Conservation (phyloP, 2,329 filamentous ascomycete genomes). For the Grosmannia clavigera region DNA sequence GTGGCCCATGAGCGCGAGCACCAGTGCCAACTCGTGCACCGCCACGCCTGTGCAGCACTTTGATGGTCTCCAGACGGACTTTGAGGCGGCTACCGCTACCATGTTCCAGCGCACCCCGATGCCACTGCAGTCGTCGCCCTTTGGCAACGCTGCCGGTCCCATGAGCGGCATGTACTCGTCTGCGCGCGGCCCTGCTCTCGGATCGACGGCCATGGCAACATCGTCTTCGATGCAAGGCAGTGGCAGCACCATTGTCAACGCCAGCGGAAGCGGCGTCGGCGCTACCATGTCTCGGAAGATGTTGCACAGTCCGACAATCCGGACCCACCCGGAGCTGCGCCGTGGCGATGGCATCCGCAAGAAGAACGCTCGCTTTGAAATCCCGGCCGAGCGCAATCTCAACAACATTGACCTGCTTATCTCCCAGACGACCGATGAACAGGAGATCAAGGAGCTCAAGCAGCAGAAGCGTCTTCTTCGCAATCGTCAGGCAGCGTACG, state of each 20-base stretch:
- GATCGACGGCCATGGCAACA: slow-evolving; percentile 1
- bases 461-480: slow-evolving; percentile 90
- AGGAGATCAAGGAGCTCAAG: slow-evolving; percentile 95
- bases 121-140: slow-evolving; percentile 35
- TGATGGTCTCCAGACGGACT: slow-evolving; percentile 47
- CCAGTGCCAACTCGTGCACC: slow-evolving; percentile 49
- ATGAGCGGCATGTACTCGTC: slow-evolving; percentile 36
- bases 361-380: slow-evolving; percentile 98
- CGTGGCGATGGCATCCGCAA: slow-evolving; percentile 87
- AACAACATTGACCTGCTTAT: slow-evolving; percentile 93
- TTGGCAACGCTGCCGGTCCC: slow-evolving; percentile 35
- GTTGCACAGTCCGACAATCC: slow-evolving; percentile 55
- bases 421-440: slow-evolving; percentile 73
- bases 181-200: neutral
- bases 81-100: slow-evolving; percentile 32
- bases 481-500: slow-evolving; percentile 94
- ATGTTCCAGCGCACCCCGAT: slow-evolving; percentile 39
- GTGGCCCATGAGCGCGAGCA: slow-evolving; percentile 42
- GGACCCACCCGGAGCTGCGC: slow-evolving; percentile 63
- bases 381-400: slow-evolving; percentile 84
- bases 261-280: slow-evolving; percentile 41
- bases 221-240: slow-evolving; percentile 10
- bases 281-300: slow-evolving; percentile 45
- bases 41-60: slow-evolving; percentile 64
- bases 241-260: neutral